Conservation (phyloP, 1,284 basidiomycete genomes). For the Ustilago hordei region DNA sequence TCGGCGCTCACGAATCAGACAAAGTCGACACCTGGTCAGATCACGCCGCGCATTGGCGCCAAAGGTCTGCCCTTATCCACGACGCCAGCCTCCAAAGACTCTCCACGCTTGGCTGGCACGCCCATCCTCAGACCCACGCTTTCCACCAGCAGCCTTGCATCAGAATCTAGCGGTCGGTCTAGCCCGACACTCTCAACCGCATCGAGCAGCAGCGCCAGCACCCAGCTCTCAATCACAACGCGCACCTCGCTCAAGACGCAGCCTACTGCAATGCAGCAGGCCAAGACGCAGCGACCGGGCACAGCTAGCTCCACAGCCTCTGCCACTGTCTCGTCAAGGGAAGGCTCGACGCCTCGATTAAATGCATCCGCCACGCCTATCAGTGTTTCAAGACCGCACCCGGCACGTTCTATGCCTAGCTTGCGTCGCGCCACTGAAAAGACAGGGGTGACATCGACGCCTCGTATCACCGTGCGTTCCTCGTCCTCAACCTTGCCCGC, state of each 20-base stretch:
- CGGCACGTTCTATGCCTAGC: conserved; percentile 44
- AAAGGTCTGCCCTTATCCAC: conserved; percentile 16
- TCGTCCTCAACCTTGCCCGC: conserved; percentile 25
- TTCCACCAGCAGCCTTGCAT: conserved; percentile 41
- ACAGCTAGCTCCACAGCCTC: conserved; percentile 19
- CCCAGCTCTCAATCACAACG: conserved; percentile 29
- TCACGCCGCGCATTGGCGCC: conserved; percentile 33
- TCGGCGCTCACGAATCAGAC: conserved; percentile 37
- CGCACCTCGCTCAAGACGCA: conserved; percentile 24
- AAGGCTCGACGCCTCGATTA: conserved; percentile 13
- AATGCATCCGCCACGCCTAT: not conserved
- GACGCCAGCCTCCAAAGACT: conserved; percentile 22
- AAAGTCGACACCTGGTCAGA: conserved; percentile 15
- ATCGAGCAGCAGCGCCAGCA: conserved; percentile 26
- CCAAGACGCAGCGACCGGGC: conserved; percentile 24
- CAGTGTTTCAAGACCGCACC: conserved; percentile 24
- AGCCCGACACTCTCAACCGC: conserved; percentile 41
- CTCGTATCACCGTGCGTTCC: conserved; percentile 43
- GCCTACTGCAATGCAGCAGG: conserved; percentile 3
- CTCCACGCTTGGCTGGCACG: conserved; percentile 23
- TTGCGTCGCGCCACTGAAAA: conserved; percentile 31
- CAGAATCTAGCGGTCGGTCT: conserved; percentile 38
- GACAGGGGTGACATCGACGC: conserved; percentile 28
- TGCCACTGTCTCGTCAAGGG: conserved; percentile 11
- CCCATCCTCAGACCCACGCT: conserved; percentile 21